A percentile compares a stretch with the other conserved stretches of the same genome.
These are phyloP conservation scores for Pharus latifolius DNA, from an alignment of 176 grass and related monocot genomes.

Conservation along the genomic window DNA sequence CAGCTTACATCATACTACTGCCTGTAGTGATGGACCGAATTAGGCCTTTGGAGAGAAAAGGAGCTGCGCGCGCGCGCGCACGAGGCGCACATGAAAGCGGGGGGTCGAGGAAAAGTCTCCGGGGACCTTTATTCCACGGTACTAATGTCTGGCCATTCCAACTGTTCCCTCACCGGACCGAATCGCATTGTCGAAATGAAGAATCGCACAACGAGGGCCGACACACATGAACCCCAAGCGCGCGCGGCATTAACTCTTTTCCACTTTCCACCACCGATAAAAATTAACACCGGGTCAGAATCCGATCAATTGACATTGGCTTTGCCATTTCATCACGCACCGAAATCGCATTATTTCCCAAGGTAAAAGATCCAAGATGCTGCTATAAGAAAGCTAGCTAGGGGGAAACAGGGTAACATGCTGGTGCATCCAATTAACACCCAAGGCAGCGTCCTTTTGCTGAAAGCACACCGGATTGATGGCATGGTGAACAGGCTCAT, in stretches of 20 bases:
- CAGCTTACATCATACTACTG: too few relatives aligned
- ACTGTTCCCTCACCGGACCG: not conserved
- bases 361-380: not conserved
- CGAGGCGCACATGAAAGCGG: not conserved
- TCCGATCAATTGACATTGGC: too few relatives aligned
- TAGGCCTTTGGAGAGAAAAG: not conserved
- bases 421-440: not conserved
- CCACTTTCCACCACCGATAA: too few relatives aligned
- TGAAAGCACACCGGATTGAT: not conserved
- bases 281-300: too few relatives aligned
- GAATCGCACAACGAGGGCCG: not conserved
- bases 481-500: conserved; percentile 13
- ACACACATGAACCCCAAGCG: not conserved
- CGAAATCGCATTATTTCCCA: not conserved
- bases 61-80: not conserved
- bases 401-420: conserved; percentile 36
- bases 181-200: too few relatives aligned
- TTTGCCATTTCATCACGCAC: too few relatives aligned
- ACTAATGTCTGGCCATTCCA: conserved; percentile 11
- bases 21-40: too few relatives aligned
- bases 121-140: conserved; percentile 17
- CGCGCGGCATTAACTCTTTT: not conserved
- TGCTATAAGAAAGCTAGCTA: not conserved
- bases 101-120: not conserved
- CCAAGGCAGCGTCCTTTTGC: conserved; percentile 7